Base-by-base conservation (phyloP, 129 eudicot species). In the Scalesia atractyloides region DNA sequence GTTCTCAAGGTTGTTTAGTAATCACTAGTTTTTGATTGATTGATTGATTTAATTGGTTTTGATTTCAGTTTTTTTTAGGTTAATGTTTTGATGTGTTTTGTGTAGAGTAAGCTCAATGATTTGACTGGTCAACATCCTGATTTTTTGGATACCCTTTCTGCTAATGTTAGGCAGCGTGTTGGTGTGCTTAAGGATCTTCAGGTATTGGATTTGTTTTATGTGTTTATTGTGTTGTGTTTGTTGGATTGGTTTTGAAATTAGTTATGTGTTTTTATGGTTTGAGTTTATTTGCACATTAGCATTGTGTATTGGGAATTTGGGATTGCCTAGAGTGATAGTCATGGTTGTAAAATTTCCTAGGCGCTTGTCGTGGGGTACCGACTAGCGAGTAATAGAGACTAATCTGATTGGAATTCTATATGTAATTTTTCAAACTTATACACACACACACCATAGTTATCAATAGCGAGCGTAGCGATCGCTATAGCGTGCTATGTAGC, bases 181-280 rank as follows among this genome's bases (percentile, higher is more conserved):
- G 90, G 71, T 13, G 86, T 78, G 69, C 84, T 89, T 11, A 84
- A 84, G 84, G 92, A 82, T 69, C 79, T 89, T 64, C 96, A 89
- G 92, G 96, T 72, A 15, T 80, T 67, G 73, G 64, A 1, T 46
- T 62, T 13, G 15, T 17, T 19, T 43, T 57, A 12, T 56, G 34
- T 20, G 33, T 74, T 49, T 36, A 41, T 37, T 15, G n/a, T n/a
- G 43, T 39, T 66, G 37, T 18, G 47, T 66, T 13, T 62, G 2
- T 70, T 41, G 69, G 50, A 17, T 73, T 66, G 22, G 9, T 26
- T 72, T 71, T 4, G 1, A 13, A 63, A 53, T 57, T 9, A 49
- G 48, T 26, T 68, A 30, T 68, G 44, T 72, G 46, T 30, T 52
- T 5, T 68, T 46, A 9, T 60, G 75, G 34, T 75, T 66, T 75